Evolutionary conservation across 2,329 filamentous ascomycete species (phyloP).

Genomic region (Pseudogymnoascus sp.): DNA sequence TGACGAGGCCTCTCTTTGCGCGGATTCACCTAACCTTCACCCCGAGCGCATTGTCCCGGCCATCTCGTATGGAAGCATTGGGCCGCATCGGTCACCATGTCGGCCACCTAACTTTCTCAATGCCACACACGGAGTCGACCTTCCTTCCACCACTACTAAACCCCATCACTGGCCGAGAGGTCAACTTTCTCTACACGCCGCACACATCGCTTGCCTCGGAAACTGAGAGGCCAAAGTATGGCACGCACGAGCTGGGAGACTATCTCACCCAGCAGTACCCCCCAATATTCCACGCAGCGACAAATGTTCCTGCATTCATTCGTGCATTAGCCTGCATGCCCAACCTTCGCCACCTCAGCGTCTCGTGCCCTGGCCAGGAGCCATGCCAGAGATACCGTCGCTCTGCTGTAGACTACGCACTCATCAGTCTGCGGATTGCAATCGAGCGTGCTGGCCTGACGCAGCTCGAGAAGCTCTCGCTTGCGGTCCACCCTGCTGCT

Average conservation of each 20-base stretch:
- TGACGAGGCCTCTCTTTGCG: constrained; percentile 62
- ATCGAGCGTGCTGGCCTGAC: constrained; percentile 63
- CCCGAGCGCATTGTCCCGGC: constrained; percentile 66
- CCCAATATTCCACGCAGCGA: constrained; percentile 80
- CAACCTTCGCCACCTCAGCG: constrained; percentile 64
- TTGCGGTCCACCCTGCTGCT: constrained; percentile 67
- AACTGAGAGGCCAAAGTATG: constrained; percentile 65
- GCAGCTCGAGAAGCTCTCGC: constrained; percentile 59
- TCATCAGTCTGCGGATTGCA: constrained; percentile 79
- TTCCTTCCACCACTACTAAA: constrained; percentile 81
- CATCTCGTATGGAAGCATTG: constrained; percentile 64
- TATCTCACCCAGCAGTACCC: constrained; percentile 81
- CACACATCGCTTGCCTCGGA: constrained; percentile 57
- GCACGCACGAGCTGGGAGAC: constrained; percentile 68
- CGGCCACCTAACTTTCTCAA: constrained; percentile 67
- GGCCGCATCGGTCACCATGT: constrained; percentile 71
- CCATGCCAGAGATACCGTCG: constrained; percentile 63
- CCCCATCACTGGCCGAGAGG: constrained; percentile 66
- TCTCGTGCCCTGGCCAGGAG: constrained; percentile 68
- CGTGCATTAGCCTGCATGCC: constrained; percentile 60
- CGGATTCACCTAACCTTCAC: constrained; percentile 63
- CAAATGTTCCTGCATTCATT: constrained; percentile 79
- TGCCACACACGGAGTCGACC: constrained; percentile 69
- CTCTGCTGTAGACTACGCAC: constrained; percentile 76
- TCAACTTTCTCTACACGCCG: constrained; percentile 74